Evolutionary conservation across 352 stramenopile genomes (phyloP).

Genomic region (Globisporangium heterothallicum): DNA sequence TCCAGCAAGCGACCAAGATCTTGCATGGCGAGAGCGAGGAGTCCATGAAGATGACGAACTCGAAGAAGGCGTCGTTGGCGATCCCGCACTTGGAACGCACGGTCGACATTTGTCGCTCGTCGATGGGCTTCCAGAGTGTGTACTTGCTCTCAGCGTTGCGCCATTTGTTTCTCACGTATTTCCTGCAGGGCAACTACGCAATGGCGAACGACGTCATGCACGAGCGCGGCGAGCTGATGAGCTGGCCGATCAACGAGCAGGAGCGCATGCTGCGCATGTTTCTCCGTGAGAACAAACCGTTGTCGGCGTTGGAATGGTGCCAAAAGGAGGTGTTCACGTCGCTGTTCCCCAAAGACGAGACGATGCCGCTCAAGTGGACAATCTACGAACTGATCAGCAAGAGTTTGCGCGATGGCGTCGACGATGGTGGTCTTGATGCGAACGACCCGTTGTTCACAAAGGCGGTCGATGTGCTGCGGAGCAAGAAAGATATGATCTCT

Average conservation of each 20-base stretch:
- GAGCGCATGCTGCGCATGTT: constrained; percentile 64
- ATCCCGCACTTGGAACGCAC: constrained; percentile 55
- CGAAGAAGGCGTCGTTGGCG: constrained; percentile 39
- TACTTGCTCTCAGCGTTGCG: constrained; percentile 58
- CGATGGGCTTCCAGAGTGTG: constrained; percentile 69
- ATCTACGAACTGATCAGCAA: constrained; percentile 64
- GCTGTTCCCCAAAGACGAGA: constrained; percentile 54
- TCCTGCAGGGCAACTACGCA: constrained; percentile 53
- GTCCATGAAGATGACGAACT: constrained; percentile 35
- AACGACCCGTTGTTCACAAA: constrained; percentile 57
- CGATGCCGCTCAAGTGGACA: constrained; percentile 59
- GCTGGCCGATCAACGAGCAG: constrained; percentile 63
- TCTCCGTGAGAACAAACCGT: constrained; percentile 45
- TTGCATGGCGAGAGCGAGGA: constrained; percentile 35
- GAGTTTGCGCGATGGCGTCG: constrained; percentile 34
- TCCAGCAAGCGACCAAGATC: constrained; percentile 54
- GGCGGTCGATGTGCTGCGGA: constrained; percentile 45
- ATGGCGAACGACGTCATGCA: constrained; percentile 51
- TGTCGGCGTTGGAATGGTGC: constrained; percentile 41
- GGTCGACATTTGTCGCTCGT: constrained; percentile 69
- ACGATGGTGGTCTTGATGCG: constrained; percentile 33
- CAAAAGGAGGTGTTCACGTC: constrained; percentile 48
- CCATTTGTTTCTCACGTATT: constrained; percentile 53
- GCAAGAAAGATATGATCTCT: constrained; percentile 52
- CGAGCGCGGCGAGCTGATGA: constrained; percentile 65